Percentiles rank a stretch among this genome's conserved stretches.
Evolutionary conservation across 1,284 basidiomycete genomes (phyloP).

Genomic region (Rhodotorula sp.): DNA sequence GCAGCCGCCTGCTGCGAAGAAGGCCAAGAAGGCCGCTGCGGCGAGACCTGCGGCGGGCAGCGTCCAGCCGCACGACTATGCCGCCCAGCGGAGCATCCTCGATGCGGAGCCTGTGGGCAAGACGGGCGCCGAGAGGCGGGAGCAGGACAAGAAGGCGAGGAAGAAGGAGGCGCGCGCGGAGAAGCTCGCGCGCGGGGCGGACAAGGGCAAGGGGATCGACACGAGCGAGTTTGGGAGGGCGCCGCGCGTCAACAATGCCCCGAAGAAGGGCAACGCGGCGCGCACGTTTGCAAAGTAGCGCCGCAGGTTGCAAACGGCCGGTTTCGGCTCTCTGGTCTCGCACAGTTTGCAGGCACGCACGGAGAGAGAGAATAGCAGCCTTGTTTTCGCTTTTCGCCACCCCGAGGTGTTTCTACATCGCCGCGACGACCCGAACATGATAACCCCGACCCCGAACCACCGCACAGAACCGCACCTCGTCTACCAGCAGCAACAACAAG

Average conservation of each 20-base stretch:
- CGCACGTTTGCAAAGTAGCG: slow-evolving; percentile 22
- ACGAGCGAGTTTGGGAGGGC: slow-evolving; percentile 34
- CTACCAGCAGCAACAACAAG: no score
- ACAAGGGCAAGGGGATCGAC: slow-evolving; percentile 33
- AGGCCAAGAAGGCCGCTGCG: slow-evolving; percentile 36
- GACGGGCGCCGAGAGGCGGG: slow-evolving; percentile 7
- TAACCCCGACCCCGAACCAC: no score
- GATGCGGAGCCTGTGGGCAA: slow-evolving; percentile 55
- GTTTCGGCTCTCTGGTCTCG: no score
- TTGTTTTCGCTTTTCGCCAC: no score
- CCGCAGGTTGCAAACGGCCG: no score
- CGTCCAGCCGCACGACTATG: slow-evolving; percentile 70
- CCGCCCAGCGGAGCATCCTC: slow-evolving; percentile 70
- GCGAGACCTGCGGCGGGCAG: slow-evolving; percentile 54
- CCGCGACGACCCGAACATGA: neutral
- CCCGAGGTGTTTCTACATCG: no score
- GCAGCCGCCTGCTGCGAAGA: slow-evolving; percentile 40
- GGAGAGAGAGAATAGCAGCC: no score
- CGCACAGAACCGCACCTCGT: no score
- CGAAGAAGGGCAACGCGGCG: slow-evolving; percentile 25
- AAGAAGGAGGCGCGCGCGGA: slow-evolving; percentile 23
- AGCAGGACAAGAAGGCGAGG: slow-evolving; percentile 25
- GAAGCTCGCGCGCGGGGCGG: neutral
- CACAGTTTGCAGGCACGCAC: no score
- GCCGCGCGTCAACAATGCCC: slow-evolving; percentile 36